These are phyloP conservation scores for Rhizophagus clarus DNA, from an alignment of 192 early-diverging fungal genomes.

Conservation along the genomic window DNA sequence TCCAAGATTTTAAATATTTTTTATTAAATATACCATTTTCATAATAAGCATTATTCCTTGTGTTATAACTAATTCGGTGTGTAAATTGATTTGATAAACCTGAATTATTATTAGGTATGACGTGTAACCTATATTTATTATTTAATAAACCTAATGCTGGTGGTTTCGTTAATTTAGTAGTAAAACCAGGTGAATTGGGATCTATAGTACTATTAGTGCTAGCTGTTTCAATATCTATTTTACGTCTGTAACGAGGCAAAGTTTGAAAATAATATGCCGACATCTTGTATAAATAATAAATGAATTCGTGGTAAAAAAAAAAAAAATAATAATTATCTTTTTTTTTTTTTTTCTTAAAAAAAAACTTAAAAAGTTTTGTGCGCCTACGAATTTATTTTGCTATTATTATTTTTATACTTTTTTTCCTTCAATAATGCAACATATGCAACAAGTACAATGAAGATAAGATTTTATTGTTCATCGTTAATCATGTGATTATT, in stretches of 20 bases:
- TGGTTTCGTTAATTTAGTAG: not conserved
- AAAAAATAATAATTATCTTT: too few relatives aligned
- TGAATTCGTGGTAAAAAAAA: too few relatives aligned
- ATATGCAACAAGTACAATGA: too few relatives aligned
- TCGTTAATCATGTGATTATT: too few relatives aligned
- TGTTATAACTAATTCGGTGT: not conserved
- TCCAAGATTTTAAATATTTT: not conserved
- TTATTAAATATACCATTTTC: not conserved
- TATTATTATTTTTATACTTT: too few relatives aligned
- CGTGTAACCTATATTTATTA: not conserved
- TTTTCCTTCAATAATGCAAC: too few relatives aligned
- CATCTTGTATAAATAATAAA: not conserved
- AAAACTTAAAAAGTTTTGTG: too few relatives aligned
- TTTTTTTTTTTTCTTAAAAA: too few relatives aligned
- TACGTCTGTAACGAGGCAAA: not conserved
- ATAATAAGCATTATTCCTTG: not conserved
- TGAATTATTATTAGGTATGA: not conserved
- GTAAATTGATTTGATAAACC: not conserved
- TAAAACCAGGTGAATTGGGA: not conserved
- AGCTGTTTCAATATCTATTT: not conserved
- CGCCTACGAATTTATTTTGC: too few relatives aligned
- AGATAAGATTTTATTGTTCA: too few relatives aligned
- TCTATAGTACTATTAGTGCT: not conserved
- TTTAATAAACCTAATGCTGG: not conserved
- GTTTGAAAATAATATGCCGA: not conserved